Evolutionary conservation across 2,329 filamentous ascomycete genomes (phyloP), one percentile per base, ranked within the genome.

Genomic region (Fonsecaea monophora): DNA sequence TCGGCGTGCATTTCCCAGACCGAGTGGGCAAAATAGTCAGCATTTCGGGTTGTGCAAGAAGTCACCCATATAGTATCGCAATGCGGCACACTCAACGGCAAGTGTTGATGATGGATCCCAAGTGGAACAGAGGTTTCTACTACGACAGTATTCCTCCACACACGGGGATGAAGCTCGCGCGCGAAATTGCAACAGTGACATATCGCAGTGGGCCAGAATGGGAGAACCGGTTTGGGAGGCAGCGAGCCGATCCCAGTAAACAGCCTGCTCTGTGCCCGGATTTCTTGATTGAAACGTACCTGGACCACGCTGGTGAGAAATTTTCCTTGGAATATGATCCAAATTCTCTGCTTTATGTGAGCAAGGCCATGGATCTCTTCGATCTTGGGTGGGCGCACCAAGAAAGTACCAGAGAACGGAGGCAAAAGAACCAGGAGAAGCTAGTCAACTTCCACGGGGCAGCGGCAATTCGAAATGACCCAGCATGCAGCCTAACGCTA

Each of bases 341-440:
- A 32, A 99, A 99, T 80, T 97, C 93, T 75, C 82, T 98, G 45
- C 83, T 99, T 2, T 99, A 99, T 78, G 92, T 99, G 64, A 96
- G 92, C 78, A 99, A 99, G 80, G 95, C 95, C 4, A 99, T 99
- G 95, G 95, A 99, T 76, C 84, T 99, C 12, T 99, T 99, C 77
- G 95, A 99, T 74, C 86, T 99, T 0, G 93, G 95, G 30, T 82
- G 83, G 56, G 85, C 87, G 48, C 89, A 90, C 75, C 92, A 94
- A 76, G 78, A 82, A 3, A 87, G 85, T 21, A 87, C 91, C 1
- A 82, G 82, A 21, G 75, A 82, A 37, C 86, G 92, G 34, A 84
- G 94, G 15, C 82, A 84, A 13, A 83, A 87, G 62, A 88, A 90
- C 56, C 81, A 85, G 68, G 78, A 82, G 53, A 85, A 86, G 58